Percentiles rank a stretch among this genome's conserved stretches.
phyloP scores from a whole-genome alignment of 495 filamentous ascomycete species.

The Terfezia boudieri region DNA sequence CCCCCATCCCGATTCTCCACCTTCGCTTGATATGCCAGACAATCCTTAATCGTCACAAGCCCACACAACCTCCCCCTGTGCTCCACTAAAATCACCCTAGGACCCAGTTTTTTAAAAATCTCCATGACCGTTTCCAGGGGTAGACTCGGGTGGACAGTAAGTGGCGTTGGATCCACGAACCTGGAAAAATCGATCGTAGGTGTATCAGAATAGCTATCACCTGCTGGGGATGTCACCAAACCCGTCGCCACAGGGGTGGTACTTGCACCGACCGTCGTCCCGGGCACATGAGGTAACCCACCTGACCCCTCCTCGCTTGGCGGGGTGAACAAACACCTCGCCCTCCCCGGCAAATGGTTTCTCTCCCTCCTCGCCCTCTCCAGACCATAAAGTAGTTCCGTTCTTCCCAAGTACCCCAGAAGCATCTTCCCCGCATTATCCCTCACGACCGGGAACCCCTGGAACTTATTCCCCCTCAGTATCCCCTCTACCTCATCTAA shows the following conservation, averaged over 20 bases:
- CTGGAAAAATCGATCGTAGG: slow-evolving; percentile 59
- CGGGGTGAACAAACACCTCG: slow-evolving; percentile 55
- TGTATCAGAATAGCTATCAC: slow-evolving; percentile 39
- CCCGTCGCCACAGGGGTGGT: not conserved
- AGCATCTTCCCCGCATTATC: slow-evolving; percentile 45
- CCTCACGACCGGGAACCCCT: slow-evolving; percentile 86
- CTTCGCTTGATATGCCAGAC: slow-evolving; percentile 92
- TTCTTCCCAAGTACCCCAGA: slow-evolving; percentile 84
- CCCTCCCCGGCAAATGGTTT: slow-evolving; percentile 33
- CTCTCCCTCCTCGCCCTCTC: slow-evolving; percentile 59
- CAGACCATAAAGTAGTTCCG: slow-evolving; percentile 81
- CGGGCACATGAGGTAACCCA: not conserved
- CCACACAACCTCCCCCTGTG: slow-evolving; percentile 62
- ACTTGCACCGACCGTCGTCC: slow-evolving; percentile 2
- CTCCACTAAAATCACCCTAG: slow-evolving; percentile 81
- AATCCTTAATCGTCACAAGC: slow-evolving; percentile 90
- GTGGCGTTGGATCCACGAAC: slow-evolving; percentile 75
- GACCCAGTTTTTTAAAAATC: slow-evolving; percentile 95
- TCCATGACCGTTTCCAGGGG: slow-evolving; percentile 97
- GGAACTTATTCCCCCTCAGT: slow-evolving; percentile 58
- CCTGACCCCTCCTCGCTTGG: slow-evolving; percentile 12
- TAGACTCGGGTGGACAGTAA: slow-evolving; percentile 76
- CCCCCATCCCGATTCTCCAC: slow-evolving; percentile 55
- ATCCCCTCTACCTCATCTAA: slow-evolving; percentile 32
- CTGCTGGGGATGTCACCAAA: slow-evolving; percentile 17